A percentile compares a stretch with the other conserved stretches of the same genome.
Evolutionary conservation across 169 alveolate species (phyloP).

Genomic region (Eimeria praecox): DNA sequence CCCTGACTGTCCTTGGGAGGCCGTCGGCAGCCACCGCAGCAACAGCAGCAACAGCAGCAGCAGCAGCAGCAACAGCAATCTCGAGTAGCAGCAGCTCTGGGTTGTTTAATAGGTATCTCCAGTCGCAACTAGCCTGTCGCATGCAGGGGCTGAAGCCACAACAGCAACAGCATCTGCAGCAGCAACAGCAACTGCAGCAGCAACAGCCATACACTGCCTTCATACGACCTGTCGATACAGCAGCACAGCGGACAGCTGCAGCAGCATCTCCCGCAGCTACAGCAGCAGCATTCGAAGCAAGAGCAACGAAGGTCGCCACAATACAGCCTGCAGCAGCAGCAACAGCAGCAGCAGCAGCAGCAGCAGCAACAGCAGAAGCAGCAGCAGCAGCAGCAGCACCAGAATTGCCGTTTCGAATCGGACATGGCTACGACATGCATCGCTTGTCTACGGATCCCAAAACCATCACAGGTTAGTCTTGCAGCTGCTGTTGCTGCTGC

Average conservation of each 20-base stretch:
- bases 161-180: conserved; percentile 1
- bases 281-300: neutral
- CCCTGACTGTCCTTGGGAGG: neutral
- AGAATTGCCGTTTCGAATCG: conserved; percentile 68
- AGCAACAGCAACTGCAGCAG: conserved; percentile 9
- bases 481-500: neutral
- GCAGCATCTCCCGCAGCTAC: neutral
- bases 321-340: neutral
- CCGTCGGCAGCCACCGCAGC: conserved; percentile 18
- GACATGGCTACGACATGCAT: conserved; percentile 90
- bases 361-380: neutral
- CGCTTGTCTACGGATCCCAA: conserved; percentile 81
- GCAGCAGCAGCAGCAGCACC: conserved; percentile 52
- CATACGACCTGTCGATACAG: conserved; percentile 1
- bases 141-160: neutral
- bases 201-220: neutral
- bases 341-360: neutral
- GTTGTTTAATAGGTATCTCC: neutral
- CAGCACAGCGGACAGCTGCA: neutral
- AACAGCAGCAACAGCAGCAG: conserved; percentile 26
- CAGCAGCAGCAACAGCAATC: neutral
- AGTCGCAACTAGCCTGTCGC: neutral
- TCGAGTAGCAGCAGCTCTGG: neutral
- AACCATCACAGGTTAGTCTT: conserved; percentile 71
- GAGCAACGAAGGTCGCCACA: neutral